Base-by-base conservation (phyloP, 768 basidiomycete species). In the Boletus reticuloceps region DNA sequence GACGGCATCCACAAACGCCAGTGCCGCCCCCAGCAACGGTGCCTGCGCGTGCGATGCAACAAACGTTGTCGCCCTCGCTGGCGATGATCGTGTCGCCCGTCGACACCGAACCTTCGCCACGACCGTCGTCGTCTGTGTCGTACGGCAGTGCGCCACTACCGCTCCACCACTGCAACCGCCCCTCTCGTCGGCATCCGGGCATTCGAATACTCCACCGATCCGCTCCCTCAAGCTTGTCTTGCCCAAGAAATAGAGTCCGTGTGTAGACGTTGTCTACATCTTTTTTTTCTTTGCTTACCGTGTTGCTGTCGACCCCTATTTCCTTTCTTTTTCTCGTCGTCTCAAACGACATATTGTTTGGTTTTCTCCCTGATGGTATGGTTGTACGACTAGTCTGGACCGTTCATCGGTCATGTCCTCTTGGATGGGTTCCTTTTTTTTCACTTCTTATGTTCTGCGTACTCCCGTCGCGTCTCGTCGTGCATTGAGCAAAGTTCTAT, bases 11-110 rank as follows among this genome's bases (percentile, higher is more conserved):
- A 6, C 71, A 73, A 53, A 71, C 70, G 5, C 70, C 70, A 4
- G 66, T 73, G 29, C 61, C n/a, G 9, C 69, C 61, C 9, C 59
- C 65, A 3, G 56, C 64, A 7, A 55, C 61, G 20, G 63, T 59
- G 19, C 65, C 65, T 48, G 55, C 66, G 14, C 71, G 70, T 14
- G 65, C 67, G 50, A 66, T 71, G 69, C 70, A 70, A 47, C 69
- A 71, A 19, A 71, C 70, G 31, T 59, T 71, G 3, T 71, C 70
- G 6, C 70, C 70, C 13, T 71, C 70, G 8, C 66, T 71, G 9
- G 70, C 70, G 11, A 71, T 73, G 70, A 71, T 71, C 39, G 70
- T 71, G 29, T 71, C 70, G 25, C 70, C 70, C 6, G 60, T 71
- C 25, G 70, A 71, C 39, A 60, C 70, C 0, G 70, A 73, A 37